phyloP scores from a whole-genome alignment of 495 filamentous ascomycete species.

The Penicillium bovifimosum region DNA sequence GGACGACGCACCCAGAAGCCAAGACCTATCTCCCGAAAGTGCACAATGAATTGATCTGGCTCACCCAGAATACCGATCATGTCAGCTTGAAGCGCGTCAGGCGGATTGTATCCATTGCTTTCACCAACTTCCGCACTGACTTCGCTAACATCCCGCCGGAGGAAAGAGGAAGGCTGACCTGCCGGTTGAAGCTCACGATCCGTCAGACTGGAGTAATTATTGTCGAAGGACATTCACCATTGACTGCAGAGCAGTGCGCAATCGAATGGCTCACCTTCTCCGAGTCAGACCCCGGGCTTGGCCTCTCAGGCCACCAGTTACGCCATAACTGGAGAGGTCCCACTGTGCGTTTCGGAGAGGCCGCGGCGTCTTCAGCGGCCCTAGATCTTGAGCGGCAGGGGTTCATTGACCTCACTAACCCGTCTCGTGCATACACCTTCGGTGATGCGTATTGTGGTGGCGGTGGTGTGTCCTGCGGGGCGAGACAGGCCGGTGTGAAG shows the following conservation, averaged over 20 bases:
- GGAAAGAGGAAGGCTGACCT: constrained; percentile 16
- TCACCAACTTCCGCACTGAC: constrained; percentile 28
- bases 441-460: constrained; percentile 73
- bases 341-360: constrained; percentile 26
- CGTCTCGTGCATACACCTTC: constrained; percentile 49
- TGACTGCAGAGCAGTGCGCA: constrained; percentile 10
- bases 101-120: constrained; percentile 19
- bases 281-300: constrained; percentile 20
- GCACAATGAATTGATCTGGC: constrained; percentile 8
- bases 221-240: neutral
- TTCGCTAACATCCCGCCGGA: constrained; percentile 1
- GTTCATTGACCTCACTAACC: constrained; percentile 18
- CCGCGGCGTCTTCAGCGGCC: neutral
- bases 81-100: constrained; percentile 20
- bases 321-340: constrained; percentile 28
- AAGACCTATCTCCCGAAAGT: constrained; percentile 4
- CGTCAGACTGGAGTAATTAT: neutral
- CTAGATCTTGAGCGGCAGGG: constrained; percentile 12
- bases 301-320: constrained; percentile 8
- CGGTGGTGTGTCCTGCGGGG: constrained; percentile 70
- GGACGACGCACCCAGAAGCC: neutral
- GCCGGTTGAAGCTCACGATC: constrained; percentile 24
- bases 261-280: constrained; percentile 26
- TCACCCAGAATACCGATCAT: neutral
- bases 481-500: constrained; percentile 53